phyloP scores from a whole-genome alignment of 2,329 filamentous ascomycete species.

The Xylariaceae sp. region DNA sequence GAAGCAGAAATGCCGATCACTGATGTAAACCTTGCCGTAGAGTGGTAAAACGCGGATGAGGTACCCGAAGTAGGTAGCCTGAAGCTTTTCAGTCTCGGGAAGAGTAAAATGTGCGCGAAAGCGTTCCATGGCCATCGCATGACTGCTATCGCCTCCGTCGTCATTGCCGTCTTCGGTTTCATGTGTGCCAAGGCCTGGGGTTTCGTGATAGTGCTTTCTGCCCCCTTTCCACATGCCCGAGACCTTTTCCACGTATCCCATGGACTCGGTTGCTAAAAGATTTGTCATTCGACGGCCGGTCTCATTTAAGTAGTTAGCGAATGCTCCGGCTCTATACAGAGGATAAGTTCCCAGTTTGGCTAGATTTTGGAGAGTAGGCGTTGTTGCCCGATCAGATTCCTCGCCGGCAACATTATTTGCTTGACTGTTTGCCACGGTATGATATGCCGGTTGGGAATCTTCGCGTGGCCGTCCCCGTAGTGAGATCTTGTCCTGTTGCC shows the following conservation, averaged over 20 bases:
- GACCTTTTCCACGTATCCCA: constrained; percentile 94
- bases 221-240: constrained; percentile 96
- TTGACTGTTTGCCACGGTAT: constrained; percentile 35
- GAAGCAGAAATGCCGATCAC: constrained; percentile 83
- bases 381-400: constrained; percentile 26
- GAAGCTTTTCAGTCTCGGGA: constrained; percentile 74
- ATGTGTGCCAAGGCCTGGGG: constrained; percentile 45
- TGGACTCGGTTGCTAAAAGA: constrained; percentile 80
- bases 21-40: constrained; percentile 95
- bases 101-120: constrained; percentile 89
- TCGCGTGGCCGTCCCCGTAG: constrained; percentile 17
- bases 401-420: constrained; percentile 30
- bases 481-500: constrained; percentile 14
- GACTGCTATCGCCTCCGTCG: constrained; percentile 55
- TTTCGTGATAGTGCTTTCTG: constrained; percentile 76
- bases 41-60: constrained; percentile 84
- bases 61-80: constrained; percentile 87
- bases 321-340: constrained; percentile 72
- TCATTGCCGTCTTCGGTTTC: constrained; percentile 50
- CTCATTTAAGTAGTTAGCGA: constrained; percentile 76
- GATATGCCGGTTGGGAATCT: constrained; percentile 16
- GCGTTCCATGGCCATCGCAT: constrained; percentile 64
- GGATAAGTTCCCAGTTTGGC: constrained; percentile 66
- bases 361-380: constrained; percentile 47
- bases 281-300: constrained; percentile 76